Evolutionary conservation across 441 rosid species (phyloP), one percentile per base, ranked within the genome.

Genomic region (Populus hybrid): DNA sequence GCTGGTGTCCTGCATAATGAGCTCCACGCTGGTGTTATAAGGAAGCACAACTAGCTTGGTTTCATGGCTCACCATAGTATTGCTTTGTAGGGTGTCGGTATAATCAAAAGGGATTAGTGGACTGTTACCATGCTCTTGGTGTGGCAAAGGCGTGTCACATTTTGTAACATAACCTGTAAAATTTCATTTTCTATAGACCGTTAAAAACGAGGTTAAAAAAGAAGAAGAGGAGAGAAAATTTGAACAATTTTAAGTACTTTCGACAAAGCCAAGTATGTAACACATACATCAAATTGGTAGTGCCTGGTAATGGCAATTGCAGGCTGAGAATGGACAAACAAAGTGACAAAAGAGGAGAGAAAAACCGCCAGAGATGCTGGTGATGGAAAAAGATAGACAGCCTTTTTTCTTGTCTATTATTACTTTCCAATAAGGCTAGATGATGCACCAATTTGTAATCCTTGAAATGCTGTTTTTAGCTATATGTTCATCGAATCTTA

Each of bases 1-100:
- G 75, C 86, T 91, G 6, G 91, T 89, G 73, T 82, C 93, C 24
- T 87, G 93, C 74, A 91, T 36, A 12, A 89, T 85, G 6, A 42
- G 53, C 53, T 42, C 53, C 53, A 42, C 53, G 18, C 18, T 42
- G 18, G 53, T 3, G 53, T 42, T 42, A 42, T 12, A 42, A 42
- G 53, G 53, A 42, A 42, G 53, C 53, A 42, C 6, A 42, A 42
- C 53, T 1, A 42, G 53, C 53, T 42, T 12, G 1, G 53, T 42
- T 42, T 6, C 18, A 42, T 12, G 4, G 53, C 53, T 42, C 53
- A 40, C 46, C 46, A 40, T 40, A 10, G 46, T 40, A 40, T 40
- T 40, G 46, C 9, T 40, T 40, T 10, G 46, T 40, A 12, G 46
- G 0, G 46, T 40, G 14, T 12, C 46, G 12, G 46, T 40, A 40